Evolutionary conservation across 2,329 filamentous ascomycete species (phyloP).

Genomic region (Parastagonospora avenae): DNA sequence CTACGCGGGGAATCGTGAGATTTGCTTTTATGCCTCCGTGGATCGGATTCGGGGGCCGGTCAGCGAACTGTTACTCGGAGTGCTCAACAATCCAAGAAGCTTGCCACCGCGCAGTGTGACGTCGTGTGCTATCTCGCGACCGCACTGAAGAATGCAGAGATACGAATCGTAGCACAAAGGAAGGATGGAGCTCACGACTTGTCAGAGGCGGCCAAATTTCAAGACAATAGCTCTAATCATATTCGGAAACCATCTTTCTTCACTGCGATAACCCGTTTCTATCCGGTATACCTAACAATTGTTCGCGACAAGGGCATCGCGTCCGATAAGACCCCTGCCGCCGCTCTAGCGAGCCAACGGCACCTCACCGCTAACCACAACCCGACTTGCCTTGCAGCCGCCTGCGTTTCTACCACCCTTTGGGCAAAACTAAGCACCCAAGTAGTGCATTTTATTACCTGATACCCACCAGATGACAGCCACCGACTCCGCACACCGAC

Average conservation of each 20-base stretch:
- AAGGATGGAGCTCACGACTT: conserved; percentile 7
- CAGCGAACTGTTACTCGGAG: no score
- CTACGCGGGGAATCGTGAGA: conserved; percentile 1
- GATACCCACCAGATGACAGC: conserved; percentile 12
- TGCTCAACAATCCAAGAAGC: neutral
- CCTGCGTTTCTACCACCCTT: conserved; percentile 16
- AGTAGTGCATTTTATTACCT: conserved; percentile 19
- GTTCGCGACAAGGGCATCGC: neutral
- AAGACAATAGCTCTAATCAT: conserved; percentile 2
- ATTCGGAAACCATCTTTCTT: neutral
- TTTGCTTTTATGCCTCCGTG: conserved; percentile 1
- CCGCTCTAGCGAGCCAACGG: conserved; percentile 6
- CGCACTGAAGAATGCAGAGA: neutral
- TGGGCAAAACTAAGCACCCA: conserved; percentile 21
- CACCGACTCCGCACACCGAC: conserved; percentile 11
- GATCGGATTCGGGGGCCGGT: neutral
- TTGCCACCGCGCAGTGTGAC: no score
- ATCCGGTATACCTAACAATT: conserved; percentile 12
- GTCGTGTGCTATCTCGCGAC: neutral
- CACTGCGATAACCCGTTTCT: conserved; percentile 16
- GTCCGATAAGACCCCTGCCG: conserved; percentile 17
- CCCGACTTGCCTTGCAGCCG: conserved; percentile 10
- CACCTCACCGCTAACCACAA: conserved; percentile 17
- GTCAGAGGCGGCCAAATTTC: neutral
- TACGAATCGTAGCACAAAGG: neutral